Conservation (phyloP, 768 basidiomycete species). For the Termitomyces sp. region DNA sequence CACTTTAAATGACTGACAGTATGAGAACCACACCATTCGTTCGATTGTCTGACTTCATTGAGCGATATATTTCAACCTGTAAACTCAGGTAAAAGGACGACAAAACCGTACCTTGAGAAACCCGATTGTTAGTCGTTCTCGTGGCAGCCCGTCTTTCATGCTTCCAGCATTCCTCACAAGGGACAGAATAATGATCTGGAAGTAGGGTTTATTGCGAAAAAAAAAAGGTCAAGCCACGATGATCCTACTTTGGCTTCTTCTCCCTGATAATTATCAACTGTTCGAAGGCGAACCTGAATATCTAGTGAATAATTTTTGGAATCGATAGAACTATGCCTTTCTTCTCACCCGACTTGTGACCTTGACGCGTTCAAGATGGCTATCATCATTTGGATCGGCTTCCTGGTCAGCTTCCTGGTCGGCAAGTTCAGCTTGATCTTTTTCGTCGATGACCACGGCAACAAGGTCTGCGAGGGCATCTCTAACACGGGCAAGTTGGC, state of each 20-base stretch:
- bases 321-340: not conserved
- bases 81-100: not conserved
- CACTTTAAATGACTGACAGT: not conserved
- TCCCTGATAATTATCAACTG: constrained; percentile 77
- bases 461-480: constrained; percentile 38
- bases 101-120: constrained; percentile 55
- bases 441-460: constrained; percentile 62
- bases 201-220: not conserved
- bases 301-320: not conserved
- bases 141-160: constrained; percentile 28
- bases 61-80: not conserved
- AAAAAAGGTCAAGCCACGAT: not conserved
- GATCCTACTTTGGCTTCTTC: constrained; percentile 52
- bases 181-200: constrained; percentile 64
- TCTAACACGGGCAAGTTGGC: constrained; percentile 36
- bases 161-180: constrained; percentile 65
- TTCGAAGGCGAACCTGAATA: constrained; percentile 58
- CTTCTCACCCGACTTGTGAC: constrained; percentile 48
- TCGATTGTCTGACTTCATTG: constrained; percentile 44
- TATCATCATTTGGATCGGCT: constrained; percentile 14
- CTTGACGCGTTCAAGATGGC: constrained; percentile 38
- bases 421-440: constrained; percentile 57
- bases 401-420: constrained; percentile 40
- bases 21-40: constrained; percentile 39
- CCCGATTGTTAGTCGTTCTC: constrained; percentile 45